phyloP scores from a whole-genome alignment of 495 filamentous ascomycete genomes.

The Penicillium riverlandense region DNA sequence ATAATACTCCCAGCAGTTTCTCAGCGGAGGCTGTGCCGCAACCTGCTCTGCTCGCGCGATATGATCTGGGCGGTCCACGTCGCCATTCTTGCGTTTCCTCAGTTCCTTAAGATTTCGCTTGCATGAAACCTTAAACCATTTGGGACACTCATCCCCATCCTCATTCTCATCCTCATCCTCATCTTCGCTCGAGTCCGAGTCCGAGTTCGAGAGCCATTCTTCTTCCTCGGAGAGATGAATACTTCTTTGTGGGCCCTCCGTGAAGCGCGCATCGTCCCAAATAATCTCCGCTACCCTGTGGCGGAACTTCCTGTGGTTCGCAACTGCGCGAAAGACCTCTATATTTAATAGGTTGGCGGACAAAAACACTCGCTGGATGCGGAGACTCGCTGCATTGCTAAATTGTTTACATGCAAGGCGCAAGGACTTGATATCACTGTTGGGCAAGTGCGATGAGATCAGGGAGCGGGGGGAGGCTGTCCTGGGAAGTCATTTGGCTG shows the following conservation, averaged over 20 bases:
- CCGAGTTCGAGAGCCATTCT: too few relatives aligned
- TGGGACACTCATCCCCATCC: constrained; percentile 4
- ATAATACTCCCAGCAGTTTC: constrained; percentile 11
- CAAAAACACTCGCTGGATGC: too few relatives aligned
- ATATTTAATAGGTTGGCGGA: not conserved
- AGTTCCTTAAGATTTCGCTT: constrained; percentile 2
- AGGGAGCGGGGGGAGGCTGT: too few relatives aligned
- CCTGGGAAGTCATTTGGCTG: too few relatives aligned
- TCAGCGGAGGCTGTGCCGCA: not conserved
- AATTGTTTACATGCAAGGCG: too few relatives aligned
- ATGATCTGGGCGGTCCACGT: not conserved
- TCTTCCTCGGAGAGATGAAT: too few relatives aligned
- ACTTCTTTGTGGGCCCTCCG: not conserved
- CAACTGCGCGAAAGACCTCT: constrained; percentile 17
- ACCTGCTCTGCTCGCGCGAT: not conserved
- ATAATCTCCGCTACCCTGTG: constrained; percentile 17
- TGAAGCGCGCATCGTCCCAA: constrained; percentile 20
- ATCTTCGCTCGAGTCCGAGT: too few relatives aligned
- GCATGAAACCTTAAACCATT: constrained; percentile 7
- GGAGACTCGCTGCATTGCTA: too few relatives aligned
- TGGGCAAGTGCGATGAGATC: too few relatives aligned
- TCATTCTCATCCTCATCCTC: not conserved
- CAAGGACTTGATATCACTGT: not conserved
- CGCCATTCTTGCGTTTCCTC: not conserved
- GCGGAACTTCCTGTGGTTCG: constrained; percentile 14